Conservation (phyloP, 75 land plant species). For the Picea sitchensis region DNA sequence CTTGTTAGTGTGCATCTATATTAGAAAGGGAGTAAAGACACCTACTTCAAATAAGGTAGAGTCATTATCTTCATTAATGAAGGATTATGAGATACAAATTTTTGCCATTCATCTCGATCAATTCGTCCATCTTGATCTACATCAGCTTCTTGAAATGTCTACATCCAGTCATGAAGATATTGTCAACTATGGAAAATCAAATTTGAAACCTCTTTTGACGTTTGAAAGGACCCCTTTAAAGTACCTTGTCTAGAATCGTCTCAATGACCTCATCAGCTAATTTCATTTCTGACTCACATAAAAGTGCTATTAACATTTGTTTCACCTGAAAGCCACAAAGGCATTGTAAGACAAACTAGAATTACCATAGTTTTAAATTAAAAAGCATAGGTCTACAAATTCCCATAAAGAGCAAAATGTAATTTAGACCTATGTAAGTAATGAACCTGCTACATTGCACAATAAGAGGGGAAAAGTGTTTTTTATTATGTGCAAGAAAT, state of each 20-base stretch:
- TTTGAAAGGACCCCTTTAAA: neutral
- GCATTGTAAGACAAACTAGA: neutral
- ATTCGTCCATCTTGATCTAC: constrained; percentile 71
- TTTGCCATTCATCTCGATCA: constrained; percentile 66
- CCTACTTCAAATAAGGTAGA: constrained; percentile 69
- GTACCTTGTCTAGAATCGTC: constrained; percentile 84
- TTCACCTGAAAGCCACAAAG: constrained; percentile 59
- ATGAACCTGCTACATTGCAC: too few species aligned
- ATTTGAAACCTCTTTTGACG: constrained; percentile 1
- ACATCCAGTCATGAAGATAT: constrained; percentile 3
- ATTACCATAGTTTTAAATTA: neutral
- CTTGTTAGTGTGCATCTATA: neutral
- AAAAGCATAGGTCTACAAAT: neutral
- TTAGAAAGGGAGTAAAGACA: neutral
- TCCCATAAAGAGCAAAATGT: neutral
- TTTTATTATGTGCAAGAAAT: too few species aligned
- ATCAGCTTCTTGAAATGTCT: constrained; percentile 85
- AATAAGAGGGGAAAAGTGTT: too few species aligned
- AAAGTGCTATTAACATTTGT: constrained; percentile 86
- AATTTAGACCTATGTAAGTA: too few species aligned
- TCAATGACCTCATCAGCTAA: constrained; percentile 91
- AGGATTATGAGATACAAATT: constrained; percentile 71
- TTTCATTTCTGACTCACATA: constrained; percentile 94
- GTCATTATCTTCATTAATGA: constrained; percentile 87
- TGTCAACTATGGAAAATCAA: neutral